Base-by-base conservation (phyloP, 2,329 filamentous ascomycete species). In the Stemphylium lycopersici region DNA sequence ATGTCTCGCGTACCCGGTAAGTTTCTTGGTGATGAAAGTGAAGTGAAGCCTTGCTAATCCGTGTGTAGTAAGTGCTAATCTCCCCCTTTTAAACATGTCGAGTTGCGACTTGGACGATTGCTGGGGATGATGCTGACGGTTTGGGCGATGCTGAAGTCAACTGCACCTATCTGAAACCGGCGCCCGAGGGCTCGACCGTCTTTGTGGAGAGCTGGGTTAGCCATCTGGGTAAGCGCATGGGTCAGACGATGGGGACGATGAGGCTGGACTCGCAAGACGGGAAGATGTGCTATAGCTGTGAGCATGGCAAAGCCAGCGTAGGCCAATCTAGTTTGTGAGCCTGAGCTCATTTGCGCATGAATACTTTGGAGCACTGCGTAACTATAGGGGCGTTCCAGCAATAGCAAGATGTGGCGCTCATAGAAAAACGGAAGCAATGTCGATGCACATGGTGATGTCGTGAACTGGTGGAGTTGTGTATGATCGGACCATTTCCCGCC, bases 141-240 rank as follows among this genome's bases (percentile, higher is more conserved):
- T 34, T 31, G 31, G 41, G 43, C 29, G 15, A 3, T 8, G 4
- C 18, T 13, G 10, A 75, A 47, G 65, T 82, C 56, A 80, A 76
- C 59, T 79, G 79, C 43, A 79, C 75, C 2, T 81, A 80, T 55
- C 54, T 82, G 33, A 62, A 77, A 10, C 78, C 78, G 3, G 76
- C 76, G 24, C 65, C 70, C 3, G 67, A 76, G 44, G 79, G 79
- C 0, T 61, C 72, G 26, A 73, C 73, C 47, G 51, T 80, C 13
- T 64, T 71, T 26, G 69, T 80, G 22, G 78, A 80, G 58, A 76
- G 76, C 55, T 75, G 79, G 64, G 74, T 80, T 4, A 72, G 80
- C 51, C 71, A 77, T 65, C 62, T 78, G 24, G 79, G 79, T 8
- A 78, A 77, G 65, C 69, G 66, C 10, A 62, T 79, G 55, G 77